Evolutionary conservation across 805 yeast species (phyloP).

Genomic region (Saccharomycopsis fermentans): DNA sequence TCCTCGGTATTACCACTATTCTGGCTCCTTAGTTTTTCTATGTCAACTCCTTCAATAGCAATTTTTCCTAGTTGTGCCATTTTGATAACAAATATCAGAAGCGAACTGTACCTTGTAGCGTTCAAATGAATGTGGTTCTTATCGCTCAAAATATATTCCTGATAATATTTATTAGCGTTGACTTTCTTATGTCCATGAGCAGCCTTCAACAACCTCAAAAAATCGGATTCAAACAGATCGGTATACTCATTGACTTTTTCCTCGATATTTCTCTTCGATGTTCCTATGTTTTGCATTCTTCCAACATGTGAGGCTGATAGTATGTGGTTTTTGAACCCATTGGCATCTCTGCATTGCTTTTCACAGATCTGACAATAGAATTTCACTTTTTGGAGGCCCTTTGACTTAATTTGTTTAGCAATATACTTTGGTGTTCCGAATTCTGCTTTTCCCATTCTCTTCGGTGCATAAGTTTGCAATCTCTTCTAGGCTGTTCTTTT

Average conservation of each 20-base stretch:
- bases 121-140: constrained; percentile 84
- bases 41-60: constrained; percentile 13
- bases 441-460: constrained; percentile 45
- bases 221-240: constrained; percentile 48
- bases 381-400: constrained; percentile 75
- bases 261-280: constrained; percentile 28
- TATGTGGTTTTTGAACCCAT: constrained; percentile 90
- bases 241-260: constrained; percentile 46
- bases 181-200: constrained; percentile 76
- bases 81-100: constrained; percentile 57
- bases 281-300: constrained; percentile 38
- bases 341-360: constrained; percentile 92
- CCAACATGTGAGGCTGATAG: constrained; percentile 68
- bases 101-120: constrained; percentile 68
- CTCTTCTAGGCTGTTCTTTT: too few species aligned
- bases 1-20: background rate
- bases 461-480: background rate
- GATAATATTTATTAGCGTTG: constrained; percentile 79
- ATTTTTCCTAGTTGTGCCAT: constrained; percentile 50
- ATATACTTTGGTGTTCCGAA: constrained; percentile 59
- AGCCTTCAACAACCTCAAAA: constrained; percentile 47
- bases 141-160: constrained; percentile 68
- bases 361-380: constrained; percentile 88
- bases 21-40: background rate
- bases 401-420: constrained; percentile 66